Evolutionary conservation across 2,329 filamentous ascomycete genomes (phyloP).

Genomic region (Lasiodiplodia hormozganensis): DNA sequence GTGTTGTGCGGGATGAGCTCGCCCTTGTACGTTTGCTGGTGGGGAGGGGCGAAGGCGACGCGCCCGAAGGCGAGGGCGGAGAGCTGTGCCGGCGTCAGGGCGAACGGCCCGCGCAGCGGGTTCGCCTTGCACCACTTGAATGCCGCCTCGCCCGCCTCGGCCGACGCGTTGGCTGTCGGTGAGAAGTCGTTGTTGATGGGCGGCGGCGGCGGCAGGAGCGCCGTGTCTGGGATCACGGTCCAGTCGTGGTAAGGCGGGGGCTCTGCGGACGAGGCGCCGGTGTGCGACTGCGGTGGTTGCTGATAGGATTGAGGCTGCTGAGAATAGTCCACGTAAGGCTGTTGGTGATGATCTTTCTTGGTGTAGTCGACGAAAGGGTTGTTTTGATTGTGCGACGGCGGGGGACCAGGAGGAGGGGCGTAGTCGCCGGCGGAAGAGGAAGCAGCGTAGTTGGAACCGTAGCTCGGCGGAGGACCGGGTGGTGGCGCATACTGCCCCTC

Average conservation of each 20-base stretch:
- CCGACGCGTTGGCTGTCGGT: constrained; percentile 72
- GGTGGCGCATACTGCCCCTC: constrained; percentile 32
- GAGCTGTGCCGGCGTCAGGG: constrained; percentile 55
- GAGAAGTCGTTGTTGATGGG: constrained; percentile 70
- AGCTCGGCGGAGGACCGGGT: constrained; percentile 31
- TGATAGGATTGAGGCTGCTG: constrained; percentile 33
- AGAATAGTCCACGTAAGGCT: neutral
- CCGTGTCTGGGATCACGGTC: constrained; percentile 75
- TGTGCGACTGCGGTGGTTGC: constrained; percentile 38
- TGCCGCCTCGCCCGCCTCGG: constrained; percentile 68
- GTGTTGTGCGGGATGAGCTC: constrained; percentile 3
- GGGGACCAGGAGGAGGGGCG: constrained; percentile 34
- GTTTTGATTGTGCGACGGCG: constrained; percentile 29
- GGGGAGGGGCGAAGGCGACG: constrained; percentile 47
- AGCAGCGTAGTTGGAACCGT: constrained; percentile 33
- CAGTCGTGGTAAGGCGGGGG: constrained; percentile 71
- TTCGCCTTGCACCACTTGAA: constrained; percentile 70
- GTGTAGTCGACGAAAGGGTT: constrained; percentile 17
- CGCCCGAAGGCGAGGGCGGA: constrained; percentile 60
- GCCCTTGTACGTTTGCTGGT: constrained; percentile 33
- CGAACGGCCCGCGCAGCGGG: constrained; percentile 63
- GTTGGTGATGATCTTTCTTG: neutral
- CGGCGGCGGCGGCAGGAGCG: constrained; percentile 75
- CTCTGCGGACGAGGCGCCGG: constrained; percentile 41
- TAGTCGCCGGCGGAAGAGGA: constrained; percentile 30